A percentile compares a stretch with the other conserved stretches of the same genome.
phyloP scores from a whole-genome alignment of 78 protist genomes.

The Dictyostelium purpureum region DNA sequence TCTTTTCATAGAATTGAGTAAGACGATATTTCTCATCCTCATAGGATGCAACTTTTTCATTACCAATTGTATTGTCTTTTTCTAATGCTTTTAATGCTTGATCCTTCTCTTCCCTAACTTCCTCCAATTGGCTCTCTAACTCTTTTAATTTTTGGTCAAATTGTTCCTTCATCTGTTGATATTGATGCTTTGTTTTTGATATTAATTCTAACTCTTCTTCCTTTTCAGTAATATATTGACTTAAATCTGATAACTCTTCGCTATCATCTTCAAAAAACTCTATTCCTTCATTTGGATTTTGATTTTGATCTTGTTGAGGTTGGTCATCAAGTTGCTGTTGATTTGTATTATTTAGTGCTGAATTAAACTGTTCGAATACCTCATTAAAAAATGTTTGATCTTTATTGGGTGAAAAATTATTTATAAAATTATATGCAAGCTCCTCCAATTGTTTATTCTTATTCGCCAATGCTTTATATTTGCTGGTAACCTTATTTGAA shows the following conservation, averaged over 20 bases:
- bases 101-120: constrained; percentile 32
- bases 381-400: constrained; percentile 1
- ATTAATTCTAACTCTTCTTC: constrained; percentile 66
- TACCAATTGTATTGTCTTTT: neutral
- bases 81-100: constrained; percentile 29
- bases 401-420: constrained; percentile 40
- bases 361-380: constrained; percentile 12
- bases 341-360: neutral
- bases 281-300: neutral
- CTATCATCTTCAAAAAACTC: constrained; percentile 35
- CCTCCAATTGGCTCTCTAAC: constrained; percentile 19
- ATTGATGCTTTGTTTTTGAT: constrained; percentile 35
- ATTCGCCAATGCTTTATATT: constrained; percentile 19
- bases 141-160: constrained; percentile 46
- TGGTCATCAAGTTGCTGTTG: neutral
- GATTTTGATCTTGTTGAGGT: neutral
- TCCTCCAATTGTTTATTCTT: constrained; percentile 50
- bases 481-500: constrained; percentile 29
- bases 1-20: constrained; percentile 41
- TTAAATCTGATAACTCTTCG: constrained; percentile 49
- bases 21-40: constrained; percentile 50
- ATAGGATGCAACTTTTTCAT: neutral
- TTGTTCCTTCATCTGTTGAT: constrained; percentile 71
- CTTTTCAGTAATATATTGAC: constrained; percentile 30
- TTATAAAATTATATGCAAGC: constrained; percentile 15